phyloP scores from a whole-genome alignment of 2,329 filamentous ascomycete species.

The Aspergillus sp. region DNA sequence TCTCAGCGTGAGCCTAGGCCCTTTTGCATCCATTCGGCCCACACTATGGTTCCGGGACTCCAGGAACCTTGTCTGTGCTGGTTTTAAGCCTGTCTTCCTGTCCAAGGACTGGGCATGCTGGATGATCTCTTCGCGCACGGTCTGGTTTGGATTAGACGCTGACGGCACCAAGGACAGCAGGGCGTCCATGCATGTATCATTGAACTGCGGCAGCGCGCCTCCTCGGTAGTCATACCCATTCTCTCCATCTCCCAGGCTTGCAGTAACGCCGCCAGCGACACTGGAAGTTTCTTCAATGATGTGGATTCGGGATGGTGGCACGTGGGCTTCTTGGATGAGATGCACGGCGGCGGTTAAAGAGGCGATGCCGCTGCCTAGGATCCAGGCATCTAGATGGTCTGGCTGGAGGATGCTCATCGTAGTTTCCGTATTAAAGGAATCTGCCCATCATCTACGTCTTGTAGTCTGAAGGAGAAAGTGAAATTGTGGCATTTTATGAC shows the following conservation, averaged over 20 bases:
- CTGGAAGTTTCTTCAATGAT: slow-evolving; percentile 32
- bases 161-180: slow-evolving; percentile 36
- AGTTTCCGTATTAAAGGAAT: no score
- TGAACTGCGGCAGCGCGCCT: slow-evolving; percentile 35
- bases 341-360: slow-evolving; percentile 39
- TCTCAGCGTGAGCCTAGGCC: slow-evolving; percentile 11
- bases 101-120: slow-evolving; percentile 6
- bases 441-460: no score
- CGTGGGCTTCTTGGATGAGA: slow-evolving; percentile 35
- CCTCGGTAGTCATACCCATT: slow-evolving; percentile 39
- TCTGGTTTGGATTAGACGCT: slow-evolving; percentile 9
- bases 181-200: slow-evolving; percentile 34
- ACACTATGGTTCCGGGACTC: background rate
- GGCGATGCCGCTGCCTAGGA: slow-evolving; percentile 38
- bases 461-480: no score
- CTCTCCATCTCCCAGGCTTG: slow-evolving; percentile 27
- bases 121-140: slow-evolving; percentile 19
- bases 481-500: no score
- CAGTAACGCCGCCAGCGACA: slow-evolving; percentile 31
- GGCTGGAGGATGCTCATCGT: slow-evolving; percentile 23
- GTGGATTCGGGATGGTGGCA: slow-evolving; percentile 35
- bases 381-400: slow-evolving; percentile 29
- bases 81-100: background rate
- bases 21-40: slow-evolving; percentile 8
- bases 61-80: slow-evolving; percentile 18